Evolutionary conservation across 2,329 filamentous ascomycete species (phyloP).

Genomic region (Hypoxylon sp.): DNA sequence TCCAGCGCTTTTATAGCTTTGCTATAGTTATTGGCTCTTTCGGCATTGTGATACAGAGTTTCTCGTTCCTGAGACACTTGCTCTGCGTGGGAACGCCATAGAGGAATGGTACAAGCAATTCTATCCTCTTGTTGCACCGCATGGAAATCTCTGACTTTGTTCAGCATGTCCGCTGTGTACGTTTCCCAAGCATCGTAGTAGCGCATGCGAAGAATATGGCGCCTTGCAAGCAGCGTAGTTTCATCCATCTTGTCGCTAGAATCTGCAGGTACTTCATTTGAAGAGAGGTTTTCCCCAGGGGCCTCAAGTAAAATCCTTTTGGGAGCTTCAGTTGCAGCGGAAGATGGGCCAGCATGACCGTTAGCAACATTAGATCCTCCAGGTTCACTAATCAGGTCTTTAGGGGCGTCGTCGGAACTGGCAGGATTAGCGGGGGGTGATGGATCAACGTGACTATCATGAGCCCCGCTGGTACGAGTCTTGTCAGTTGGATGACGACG

Average conservation of each 20-base stretch:
- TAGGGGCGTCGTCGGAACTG: conserved; percentile 3
- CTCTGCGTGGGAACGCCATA: conserved; percentile 45
- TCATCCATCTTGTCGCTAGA: conserved; percentile 49
- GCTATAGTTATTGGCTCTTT: conserved; percentile 46
- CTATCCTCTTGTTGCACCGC: conserved; percentile 41
- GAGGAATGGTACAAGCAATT: conserved; percentile 33
- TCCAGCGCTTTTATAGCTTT: conserved; percentile 44
- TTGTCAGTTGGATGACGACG: conserved; percentile 17
- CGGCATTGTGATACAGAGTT: conserved; percentile 39
- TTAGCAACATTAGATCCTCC: not conserved
- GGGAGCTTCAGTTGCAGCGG: conserved; percentile 2
- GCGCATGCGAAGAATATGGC: conserved; percentile 55
- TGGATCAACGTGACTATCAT: conserved; percentile 7
- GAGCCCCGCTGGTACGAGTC: not conserved
- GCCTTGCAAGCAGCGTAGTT: conserved; percentile 52
- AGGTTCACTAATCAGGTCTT: not conserved
- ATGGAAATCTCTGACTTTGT: conserved; percentile 48
- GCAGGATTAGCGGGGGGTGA: conserved; percentile 8
- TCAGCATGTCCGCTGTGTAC: conserved; percentile 48
- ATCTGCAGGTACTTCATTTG: conserved; percentile 21
- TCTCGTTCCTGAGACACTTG: conserved; percentile 41
- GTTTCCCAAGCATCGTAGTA: conserved; percentile 54
- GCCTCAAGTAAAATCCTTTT: conserved; percentile 9
- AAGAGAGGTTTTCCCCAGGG: conserved; percentile 1
- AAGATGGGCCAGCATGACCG: conserved; percentile 3